Evolutionary conservation across 495 filamentous ascomycete genomes (phyloP), one percentile per base, ranked within the genome.

Genomic region (Trichoderma orchidacearum): DNA sequence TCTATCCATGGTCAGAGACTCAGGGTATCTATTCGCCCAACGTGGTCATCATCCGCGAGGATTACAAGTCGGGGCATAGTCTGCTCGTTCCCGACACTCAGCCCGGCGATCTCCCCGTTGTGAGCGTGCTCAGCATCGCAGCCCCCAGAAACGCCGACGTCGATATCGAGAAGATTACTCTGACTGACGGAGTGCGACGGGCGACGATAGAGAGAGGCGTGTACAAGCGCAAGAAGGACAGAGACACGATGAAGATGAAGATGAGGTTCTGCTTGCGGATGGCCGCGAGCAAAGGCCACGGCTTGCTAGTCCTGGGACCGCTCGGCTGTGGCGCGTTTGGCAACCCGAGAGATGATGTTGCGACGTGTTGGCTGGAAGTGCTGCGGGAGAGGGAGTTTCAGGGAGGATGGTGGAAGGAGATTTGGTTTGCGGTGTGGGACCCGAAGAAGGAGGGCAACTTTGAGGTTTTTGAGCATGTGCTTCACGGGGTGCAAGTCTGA

Each of bases 311-410:
- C 12, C 72, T 87, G 2, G 82, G 83, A 0, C 83, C 83, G 0
- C 59, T 88, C 18, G 85, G 85, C 1, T 86, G 84, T 57, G 84
- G 83, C 1, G 80, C 73, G 3, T 86, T 84, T 66, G 60, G 55
- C 5, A 84, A 86, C 60, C 85, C 85, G 23, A 67, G 65, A 0
- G 59, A 67, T 11, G 76, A 77, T 41, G 79, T 86, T 13, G 79
- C 74, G 5, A 18, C 71, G 23, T 80, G 76, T 58, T 87, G 80
- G 72, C 50, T 58, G 27, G 76, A 81, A 58, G 79, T 85, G 17
- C 72, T 87, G 56, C 28, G 57, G 31, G 80, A 87, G 56, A 31
- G 51, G 0, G 83, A 87, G 62, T 87, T 86, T 63, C 51, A 56
- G 5, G 81, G 79, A 3, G 78, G 80, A 1, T 80, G 79, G 77